Conservation (phyloP, 306 rosid species). For the Quercus aquifolioides region DNA sequence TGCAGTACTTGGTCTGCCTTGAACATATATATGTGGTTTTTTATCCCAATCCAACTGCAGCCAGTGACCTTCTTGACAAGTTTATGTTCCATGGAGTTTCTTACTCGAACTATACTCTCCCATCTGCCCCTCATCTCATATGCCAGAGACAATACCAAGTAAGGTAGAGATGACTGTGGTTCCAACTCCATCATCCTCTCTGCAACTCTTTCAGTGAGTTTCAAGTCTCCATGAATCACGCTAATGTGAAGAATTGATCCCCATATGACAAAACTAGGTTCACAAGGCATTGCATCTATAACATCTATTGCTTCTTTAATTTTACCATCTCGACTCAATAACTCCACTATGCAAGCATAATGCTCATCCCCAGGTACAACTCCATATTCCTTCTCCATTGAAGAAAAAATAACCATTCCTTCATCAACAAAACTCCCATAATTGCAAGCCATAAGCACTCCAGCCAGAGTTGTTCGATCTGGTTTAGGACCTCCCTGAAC, state of each 20-base stretch:
- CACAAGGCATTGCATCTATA: slow-evolving; percentile 40
- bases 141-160: slow-evolving; percentile 50
- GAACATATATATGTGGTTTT: slow-evolving; percentile 47
- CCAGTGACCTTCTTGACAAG: slow-evolving; percentile 37
- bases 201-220: slow-evolving; percentile 57
- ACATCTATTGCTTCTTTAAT: slow-evolving; percentile 59
- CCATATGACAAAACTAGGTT: slow-evolving; percentile 46
- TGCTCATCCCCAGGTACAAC: slow-evolving; percentile 55
- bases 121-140: slow-evolving; percentile 66
- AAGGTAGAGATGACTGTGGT: slow-evolving; percentile 54
- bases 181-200: slow-evolving; percentile 51
- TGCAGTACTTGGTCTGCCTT: slow-evolving; percentile 55
- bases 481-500: slow-evolving; percentile 39
- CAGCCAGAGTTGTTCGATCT: slow-evolving; percentile 62
- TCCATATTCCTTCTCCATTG: slow-evolving; percentile 64
- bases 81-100: slow-evolving; percentile 43
- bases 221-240: slow-evolving; percentile 46
- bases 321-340: slow-evolving; percentile 66
- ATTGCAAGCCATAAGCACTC: slow-evolving; percentile 70
- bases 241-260: slow-evolving; percentile 51
- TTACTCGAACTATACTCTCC: slow-evolving; percentile 69
- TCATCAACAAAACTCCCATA: slow-evolving; percentile 59
- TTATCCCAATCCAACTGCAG: slow-evolving; percentile 66
- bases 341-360: slow-evolving; percentile 47
- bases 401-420: slow-evolving; percentile 51